phyloP scores from a whole-genome alignment of 148 eudicot genomes.

The Silene uniflora region DNA sequence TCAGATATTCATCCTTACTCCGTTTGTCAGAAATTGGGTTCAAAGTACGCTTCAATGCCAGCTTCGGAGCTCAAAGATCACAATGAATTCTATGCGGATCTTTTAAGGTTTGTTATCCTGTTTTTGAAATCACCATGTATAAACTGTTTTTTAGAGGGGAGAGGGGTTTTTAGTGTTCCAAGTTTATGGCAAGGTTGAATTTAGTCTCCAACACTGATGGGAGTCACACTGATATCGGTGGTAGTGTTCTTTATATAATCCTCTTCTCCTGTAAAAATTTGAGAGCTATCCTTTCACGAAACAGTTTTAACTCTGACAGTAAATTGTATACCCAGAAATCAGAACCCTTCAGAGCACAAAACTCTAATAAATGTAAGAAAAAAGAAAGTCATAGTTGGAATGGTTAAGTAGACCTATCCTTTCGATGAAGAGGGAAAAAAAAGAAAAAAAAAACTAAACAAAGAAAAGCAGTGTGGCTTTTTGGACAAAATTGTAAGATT shows the following conservation, averaged over 20 bases:
- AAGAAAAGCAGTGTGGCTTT: not conserved
- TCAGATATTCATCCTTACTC: conserved; percentile 81
- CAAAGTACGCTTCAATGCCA: conserved; percentile 68
- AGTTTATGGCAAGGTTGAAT: too few relatives aligned
- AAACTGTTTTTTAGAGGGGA: not conserved
- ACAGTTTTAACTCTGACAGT: not conserved
- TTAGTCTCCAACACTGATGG: not conserved
- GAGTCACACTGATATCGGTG: not conserved
- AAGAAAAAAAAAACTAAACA: too few relatives aligned
- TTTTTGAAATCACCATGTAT: conserved; percentile 2
- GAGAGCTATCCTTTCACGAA: not conserved
- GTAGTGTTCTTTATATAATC: not conserved
- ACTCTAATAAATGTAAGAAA: not conserved
- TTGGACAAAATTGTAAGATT: not conserved
- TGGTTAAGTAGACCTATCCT: not conserved
- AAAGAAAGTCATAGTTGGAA: not conserved
- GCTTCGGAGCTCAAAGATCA: conserved; percentile 52
- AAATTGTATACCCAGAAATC: not conserved
- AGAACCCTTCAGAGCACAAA: not conserved
- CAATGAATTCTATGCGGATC: conserved; percentile 71
- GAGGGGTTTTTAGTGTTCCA: not conserved
- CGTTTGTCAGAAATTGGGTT: conserved; percentile 80
- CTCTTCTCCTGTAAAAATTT: not conserved
- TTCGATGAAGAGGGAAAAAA: too few relatives aligned
- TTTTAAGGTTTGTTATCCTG: conserved; percentile 55